Conservation (phyloP, 1,139 yeast genomes). For the Debaryomycetaceae sp. region DNA sequence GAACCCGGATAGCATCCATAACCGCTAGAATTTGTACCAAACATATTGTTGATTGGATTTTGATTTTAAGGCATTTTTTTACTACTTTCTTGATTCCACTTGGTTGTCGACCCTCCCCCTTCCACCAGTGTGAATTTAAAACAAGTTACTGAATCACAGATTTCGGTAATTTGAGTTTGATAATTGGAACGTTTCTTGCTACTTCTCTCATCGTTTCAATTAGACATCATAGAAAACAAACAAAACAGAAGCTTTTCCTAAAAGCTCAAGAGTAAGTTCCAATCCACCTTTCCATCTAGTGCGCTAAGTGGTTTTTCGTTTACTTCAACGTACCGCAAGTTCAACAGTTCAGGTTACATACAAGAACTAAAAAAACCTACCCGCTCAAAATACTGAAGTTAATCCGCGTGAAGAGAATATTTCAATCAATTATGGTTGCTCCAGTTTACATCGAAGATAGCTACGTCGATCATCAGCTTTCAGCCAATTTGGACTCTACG, state of each 20-base stretch:
- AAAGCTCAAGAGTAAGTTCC: slow-evolving; percentile 40
- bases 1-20: slow-evolving; percentile 43
- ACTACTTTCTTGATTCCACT: slow-evolving; percentile 17
- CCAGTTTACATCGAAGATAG: slow-evolving; percentile 45
- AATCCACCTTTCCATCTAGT: slow-evolving; percentile 23
- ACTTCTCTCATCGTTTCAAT: slow-evolving; percentile 49
- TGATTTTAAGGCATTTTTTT: slow-evolving; percentile 17
- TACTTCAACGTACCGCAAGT: background rate
- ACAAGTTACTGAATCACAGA: background rate
- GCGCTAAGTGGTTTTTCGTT: slow-evolving; percentile 2
- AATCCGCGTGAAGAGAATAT: background rate
- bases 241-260: background rate
- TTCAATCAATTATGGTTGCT: slow-evolving; percentile 32
- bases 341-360: background rate
- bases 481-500: slow-evolving; percentile 80
- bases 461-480: slow-evolving; percentile 71
- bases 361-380: background rate
- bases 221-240: slow-evolving; percentile 11
- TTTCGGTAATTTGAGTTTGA: slow-evolving; percentile 2
- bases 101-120: slow-evolving; percentile 36
- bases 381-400: background rate
- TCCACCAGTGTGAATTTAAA: slow-evolving; percentile 24
- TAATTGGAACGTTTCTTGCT: slow-evolving; percentile 48
- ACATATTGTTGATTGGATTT: background rate
- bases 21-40: background rate